Percentiles rank a stretch among this genome's conserved stretches.
Evolutionary conservation across 345 rosid genomes (phyloP).

Genomic region (Salix viminalis): DNA sequence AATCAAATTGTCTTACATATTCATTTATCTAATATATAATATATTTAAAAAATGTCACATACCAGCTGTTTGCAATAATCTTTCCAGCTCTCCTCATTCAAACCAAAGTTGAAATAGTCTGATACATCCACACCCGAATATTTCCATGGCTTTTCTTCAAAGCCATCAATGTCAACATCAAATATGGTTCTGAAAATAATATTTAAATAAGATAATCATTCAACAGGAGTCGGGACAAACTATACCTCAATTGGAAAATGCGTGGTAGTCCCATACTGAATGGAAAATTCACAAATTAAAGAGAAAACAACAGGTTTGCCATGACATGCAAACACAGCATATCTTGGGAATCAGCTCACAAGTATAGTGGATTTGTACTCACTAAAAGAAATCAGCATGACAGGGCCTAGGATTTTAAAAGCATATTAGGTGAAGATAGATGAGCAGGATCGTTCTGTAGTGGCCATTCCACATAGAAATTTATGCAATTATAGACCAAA

Average conservation of each 20-base stretch:
- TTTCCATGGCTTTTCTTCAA: slow-evolving; percentile 99
- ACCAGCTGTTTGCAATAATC: slow-evolving; percentile 97
- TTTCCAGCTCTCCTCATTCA: slow-evolving; percentile 98
- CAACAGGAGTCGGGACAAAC: slow-evolving; percentile 2
- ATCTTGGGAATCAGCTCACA: neutral
- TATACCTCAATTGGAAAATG: neutral
- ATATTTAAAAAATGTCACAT: slow-evolving; percentile 27
- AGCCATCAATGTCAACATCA: slow-evolving; percentile 85
- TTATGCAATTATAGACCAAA: neutral
- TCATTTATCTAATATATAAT: slow-evolving; percentile 14
- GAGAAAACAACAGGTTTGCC: neutral
- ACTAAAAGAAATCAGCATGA: neutral
- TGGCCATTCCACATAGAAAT: neutral
- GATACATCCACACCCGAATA: slow-evolving; percentile 70
- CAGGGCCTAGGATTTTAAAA: neutral
- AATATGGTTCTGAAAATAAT: slow-evolving; percentile 78
- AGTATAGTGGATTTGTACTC: neutral
- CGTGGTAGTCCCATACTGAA: neutral
- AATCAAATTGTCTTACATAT: slow-evolving; percentile 25
- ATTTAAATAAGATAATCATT: slow-evolving; percentile 8
- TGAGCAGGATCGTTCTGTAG: neutral
- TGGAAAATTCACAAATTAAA: neutral
- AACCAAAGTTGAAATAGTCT: slow-evolving; percentile 90
- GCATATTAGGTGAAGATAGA: neutral
- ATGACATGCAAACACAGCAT: neutral